These are phyloP conservation scores for Pseudocercospora crystallina DNA, from an alignment of 2,329 filamentous ascomycete genomes.

Conservation along the genomic window DNA sequence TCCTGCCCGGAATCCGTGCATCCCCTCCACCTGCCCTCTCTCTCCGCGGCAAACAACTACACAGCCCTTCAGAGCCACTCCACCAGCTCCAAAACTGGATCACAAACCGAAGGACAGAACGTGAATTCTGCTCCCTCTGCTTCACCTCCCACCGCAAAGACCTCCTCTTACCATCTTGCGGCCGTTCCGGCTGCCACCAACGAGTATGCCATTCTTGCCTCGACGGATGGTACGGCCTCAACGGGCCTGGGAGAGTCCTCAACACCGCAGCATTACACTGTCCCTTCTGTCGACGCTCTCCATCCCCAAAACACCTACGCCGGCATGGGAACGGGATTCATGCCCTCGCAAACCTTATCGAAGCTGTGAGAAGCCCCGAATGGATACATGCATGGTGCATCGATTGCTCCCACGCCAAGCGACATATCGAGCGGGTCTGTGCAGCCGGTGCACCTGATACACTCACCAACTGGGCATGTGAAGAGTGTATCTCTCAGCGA, in stretches of 20 bases:
- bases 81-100: constrained; percentile 8
- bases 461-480: constrained; percentile 4
- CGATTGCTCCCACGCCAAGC: constrained; percentile 4
- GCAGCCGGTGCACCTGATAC: constrained; percentile 3
- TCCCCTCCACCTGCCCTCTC: background rate
- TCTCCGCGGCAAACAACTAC: constrained; percentile 1
- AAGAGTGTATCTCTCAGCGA: constrained; percentile 2
- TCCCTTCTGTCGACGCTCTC: constrained; percentile 12
- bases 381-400: constrained; percentile 17
- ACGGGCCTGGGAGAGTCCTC: constrained; percentile 10
- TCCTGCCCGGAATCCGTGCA: constrained; percentile 2
- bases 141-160: constrained; percentile 10
- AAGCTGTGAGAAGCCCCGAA: constrained; percentile 4
- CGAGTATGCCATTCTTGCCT: constrained; percentile 8
- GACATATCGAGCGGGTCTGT: constrained; percentile 15
- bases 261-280: constrained; percentile 16
- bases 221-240: constrained; percentile 13
- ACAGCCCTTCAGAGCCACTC: constrained; percentile 2
- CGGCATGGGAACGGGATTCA: constrained; percentile 9
- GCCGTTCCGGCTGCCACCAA: constrained; percentile 15
- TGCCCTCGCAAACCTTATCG: constrained; percentile 3
- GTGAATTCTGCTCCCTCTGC: constrained; percentile 12
- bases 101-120: constrained; percentile 7
- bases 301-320: constrained; percentile 7
- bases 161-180: constrained; percentile 4